phyloP scores from a whole-genome alignment of 2,329 filamentous ascomycete genomes.

The Penicillium sp. region DNA sequence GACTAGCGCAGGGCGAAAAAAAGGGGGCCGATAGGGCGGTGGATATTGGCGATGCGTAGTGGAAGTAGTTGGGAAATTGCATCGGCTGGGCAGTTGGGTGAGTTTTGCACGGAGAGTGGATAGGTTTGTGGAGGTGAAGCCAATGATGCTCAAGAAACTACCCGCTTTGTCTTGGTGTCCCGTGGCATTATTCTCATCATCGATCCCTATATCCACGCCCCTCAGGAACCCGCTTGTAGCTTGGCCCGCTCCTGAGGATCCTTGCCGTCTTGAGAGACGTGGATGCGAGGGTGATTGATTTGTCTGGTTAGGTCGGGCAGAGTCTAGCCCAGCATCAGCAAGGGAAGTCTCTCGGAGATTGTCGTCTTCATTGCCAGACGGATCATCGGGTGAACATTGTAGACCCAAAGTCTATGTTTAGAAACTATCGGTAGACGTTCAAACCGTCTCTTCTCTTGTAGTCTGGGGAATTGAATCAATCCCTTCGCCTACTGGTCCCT shows the following conservation, averaged over 20 bases:
- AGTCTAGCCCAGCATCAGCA: slow-evolving; percentile 4
- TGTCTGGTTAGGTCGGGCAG: not conserved
- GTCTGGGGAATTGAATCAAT: not conserved
- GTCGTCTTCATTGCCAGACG: not conserved
- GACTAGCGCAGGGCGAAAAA: not conserved
- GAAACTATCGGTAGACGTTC: not conserved
- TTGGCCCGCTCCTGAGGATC: slow-evolving; percentile 8
- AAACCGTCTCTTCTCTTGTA: not conserved
- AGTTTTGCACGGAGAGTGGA: not conserved
- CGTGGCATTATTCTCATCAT: not conserved
- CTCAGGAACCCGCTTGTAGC: slow-evolving; percentile 2
- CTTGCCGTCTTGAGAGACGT: slow-evolving; percentile 5
- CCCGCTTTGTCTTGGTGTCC: not conserved
- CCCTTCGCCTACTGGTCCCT: not conserved
- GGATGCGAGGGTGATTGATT: slow-evolving; percentile 3
- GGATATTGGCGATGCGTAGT: not conserved
- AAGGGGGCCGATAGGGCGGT: not conserved
- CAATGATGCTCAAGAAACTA: not conserved
- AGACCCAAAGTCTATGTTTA: not conserved
- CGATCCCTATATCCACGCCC: not conserved
- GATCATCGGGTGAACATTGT: not conserved
- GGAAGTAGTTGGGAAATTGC: slow-evolving; percentile 3
- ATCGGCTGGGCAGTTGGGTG: not conserved
- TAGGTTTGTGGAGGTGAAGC: not conserved
- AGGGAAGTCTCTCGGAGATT: not conserved